Evolutionary conservation across 2,329 filamentous ascomycete genomes (phyloP), one percentile per base, ranked within the genome.

Genomic region (Blastomyces silverae): DNA sequence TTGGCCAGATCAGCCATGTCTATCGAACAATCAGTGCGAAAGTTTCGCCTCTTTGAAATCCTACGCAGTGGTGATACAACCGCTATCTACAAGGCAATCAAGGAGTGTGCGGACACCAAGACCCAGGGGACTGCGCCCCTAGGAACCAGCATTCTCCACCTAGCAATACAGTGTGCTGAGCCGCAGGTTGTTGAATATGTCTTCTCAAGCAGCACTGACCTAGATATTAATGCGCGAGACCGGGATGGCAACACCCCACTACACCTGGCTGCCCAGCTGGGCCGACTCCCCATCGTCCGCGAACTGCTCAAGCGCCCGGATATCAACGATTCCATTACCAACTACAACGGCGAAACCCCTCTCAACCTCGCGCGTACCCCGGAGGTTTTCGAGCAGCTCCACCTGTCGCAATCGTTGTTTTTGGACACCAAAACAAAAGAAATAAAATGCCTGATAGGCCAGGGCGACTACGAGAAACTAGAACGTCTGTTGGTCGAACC

Each of bases 161-260:
- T 99, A 52, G 92, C 94, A 34, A 91, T 97, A 56, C 94, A 99
- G 78, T 97, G 93, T 77, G 93, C 94, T 61, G 94, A 97, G 75
- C 84, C 89, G 60, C 88, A 91, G 25, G 92, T 99, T 37, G 89
- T 99, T 63, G 92, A 99, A 75, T 97, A 93, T 72, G 89, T 97
- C n/a, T 79, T 99, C 55, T 92, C 91, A 1, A 82, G 83, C 62
- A 81, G 91, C 67, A 86, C 89, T 39, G 83, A 78, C 53, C 81
- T 95, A 64, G 92, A 97, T 73, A 81, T 97, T 75, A 99, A 97
- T 76, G 88, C 89, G 52, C 87, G 90, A 67, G 94, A 99, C 78
- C 89, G 89, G 70, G 93, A 97, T 71, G 94, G 94, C 67, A 99
- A 97, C 75, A 96, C 92, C 0, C 88, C 94, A 28, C 84, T 99